Conservation (phyloP, 1,284 basidiomycete genomes). For the Cutaneotrichosporon curvatum region DNA sequence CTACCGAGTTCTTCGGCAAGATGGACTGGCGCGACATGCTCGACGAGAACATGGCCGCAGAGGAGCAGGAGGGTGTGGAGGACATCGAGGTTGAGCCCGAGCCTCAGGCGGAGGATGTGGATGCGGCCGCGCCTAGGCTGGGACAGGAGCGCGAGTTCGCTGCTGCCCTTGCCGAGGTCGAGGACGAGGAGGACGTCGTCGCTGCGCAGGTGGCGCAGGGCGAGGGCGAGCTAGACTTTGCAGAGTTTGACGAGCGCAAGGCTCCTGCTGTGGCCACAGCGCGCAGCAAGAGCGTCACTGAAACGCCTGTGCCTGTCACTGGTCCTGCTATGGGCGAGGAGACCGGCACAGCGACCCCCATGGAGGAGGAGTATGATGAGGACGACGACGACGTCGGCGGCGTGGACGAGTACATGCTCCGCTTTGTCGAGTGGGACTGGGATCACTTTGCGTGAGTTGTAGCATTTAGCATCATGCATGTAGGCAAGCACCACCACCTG, state of each 20-base stretch:
- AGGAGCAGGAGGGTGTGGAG: slow-evolving; percentile 33
- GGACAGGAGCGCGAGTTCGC: slow-evolving; percentile 51
- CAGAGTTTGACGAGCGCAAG: slow-evolving; percentile 57
- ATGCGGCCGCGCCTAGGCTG: slow-evolving; percentile 25
- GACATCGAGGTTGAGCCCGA: slow-evolving; percentile 27
- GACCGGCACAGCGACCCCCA: background rate
- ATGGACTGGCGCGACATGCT: slow-evolving; percentile 82
- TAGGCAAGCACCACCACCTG: no score
- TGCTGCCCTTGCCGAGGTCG: slow-evolving; percentile 69
- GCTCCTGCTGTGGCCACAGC: background rate
- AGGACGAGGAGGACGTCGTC: slow-evolving; percentile 76
- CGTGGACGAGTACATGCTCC: slow-evolving; percentile 79
- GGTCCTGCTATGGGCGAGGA: background rate
- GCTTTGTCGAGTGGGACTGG: slow-evolving; percentile 61
- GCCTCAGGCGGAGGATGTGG: slow-evolving; percentile 27
- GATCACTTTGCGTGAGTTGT: slow-evolving; percentile 3
- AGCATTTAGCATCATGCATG: background rate
- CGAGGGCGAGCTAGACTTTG: slow-evolving; percentile 73
- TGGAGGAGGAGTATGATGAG: slow-evolving; percentile 30
- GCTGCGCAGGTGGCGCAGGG: slow-evolving; percentile 71
- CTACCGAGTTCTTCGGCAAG: slow-evolving; percentile 51
- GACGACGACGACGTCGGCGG: slow-evolving; percentile 49
- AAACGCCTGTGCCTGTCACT: slow-evolving; percentile 1
- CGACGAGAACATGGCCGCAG: slow-evolving; percentile 39
- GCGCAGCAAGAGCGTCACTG: slow-evolving; percentile 1